These are phyloP conservation scores for Penicillium flavigenum DNA, from an alignment of 495 filamentous ascomycete species.

Conservation along the genomic window DNA sequence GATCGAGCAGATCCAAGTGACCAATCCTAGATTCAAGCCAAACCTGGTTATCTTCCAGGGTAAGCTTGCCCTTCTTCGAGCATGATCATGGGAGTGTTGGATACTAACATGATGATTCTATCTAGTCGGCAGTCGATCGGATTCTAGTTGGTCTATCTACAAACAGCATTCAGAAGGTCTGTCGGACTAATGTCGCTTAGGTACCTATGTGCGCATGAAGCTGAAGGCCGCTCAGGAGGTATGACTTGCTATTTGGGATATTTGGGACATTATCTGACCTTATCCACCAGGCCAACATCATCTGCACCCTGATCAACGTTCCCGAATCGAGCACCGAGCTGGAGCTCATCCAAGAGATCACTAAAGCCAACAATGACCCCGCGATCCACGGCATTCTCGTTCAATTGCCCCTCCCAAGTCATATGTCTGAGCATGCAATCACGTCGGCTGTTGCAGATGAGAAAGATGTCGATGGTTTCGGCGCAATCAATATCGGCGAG, in stretches of 20 bases:
- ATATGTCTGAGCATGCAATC: constrained; percentile 83
- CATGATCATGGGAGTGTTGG: neutral
- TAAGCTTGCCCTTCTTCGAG: constrained; percentile 37
- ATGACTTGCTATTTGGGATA: constrained; percentile 20
- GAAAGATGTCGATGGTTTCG: constrained; percentile 99
- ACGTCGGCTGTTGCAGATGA: constrained; percentile 87
- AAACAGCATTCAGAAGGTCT: neutral
- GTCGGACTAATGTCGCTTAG: constrained; percentile 47
- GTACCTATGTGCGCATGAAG: constrained; percentile 99
- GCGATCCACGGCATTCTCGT: constrained; percentile 89
- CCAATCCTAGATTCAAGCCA: constrained; percentile 83
- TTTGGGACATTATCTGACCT: constrained; percentile 14
- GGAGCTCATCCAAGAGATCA: constrained; percentile 80
- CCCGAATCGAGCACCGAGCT: constrained; percentile 77
- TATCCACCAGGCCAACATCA: constrained; percentile 71
- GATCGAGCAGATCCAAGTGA: constrained; percentile 75
- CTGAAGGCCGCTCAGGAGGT: constrained; percentile 95
- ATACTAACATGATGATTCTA: constrained; percentile 17
- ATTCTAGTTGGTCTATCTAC: constrained; percentile 73
- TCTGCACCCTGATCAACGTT: constrained; percentile 79
- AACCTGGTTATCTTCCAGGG: constrained; percentile 91
- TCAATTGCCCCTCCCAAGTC: constrained; percentile 83
- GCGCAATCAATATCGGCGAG: constrained; percentile 88
- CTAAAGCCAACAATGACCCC: constrained; percentile 81
- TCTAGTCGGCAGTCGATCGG: constrained; percentile 78